Percentiles rank a stretch among this genome's conserved stretches.
Evolutionary conservation across 345 rosid species (phyloP).

Genomic region (Iberis pinnata): DNA sequence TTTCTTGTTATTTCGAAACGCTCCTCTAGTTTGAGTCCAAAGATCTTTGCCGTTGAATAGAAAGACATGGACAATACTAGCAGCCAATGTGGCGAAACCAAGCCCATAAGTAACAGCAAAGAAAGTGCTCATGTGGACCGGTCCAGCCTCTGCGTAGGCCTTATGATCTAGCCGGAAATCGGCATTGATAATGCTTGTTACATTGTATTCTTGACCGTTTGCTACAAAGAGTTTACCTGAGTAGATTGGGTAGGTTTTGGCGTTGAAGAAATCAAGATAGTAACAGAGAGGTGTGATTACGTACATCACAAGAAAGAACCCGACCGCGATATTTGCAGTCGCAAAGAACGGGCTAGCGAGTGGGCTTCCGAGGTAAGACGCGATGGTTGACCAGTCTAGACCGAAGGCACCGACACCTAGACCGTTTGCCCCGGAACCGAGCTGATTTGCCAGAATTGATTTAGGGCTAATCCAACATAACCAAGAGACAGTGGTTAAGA

Average conservation of each 20-base stretch:
- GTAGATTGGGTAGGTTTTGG: slow-evolving; percentile 63
- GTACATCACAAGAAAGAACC: slow-evolving; percentile 63
- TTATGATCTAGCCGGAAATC: slow-evolving; percentile 50
- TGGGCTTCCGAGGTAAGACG: slow-evolving; percentile 71
- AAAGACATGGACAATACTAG: slow-evolving; percentile 59
- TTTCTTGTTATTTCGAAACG: slow-evolving; percentile 36
- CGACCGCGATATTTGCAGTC: slow-evolving; percentile 59
- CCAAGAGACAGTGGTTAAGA: slow-evolving; percentile 61
- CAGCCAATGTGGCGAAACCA: slow-evolving; percentile 69
- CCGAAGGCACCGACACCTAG: slow-evolving; percentile 67
- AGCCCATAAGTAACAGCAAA: slow-evolving; percentile 75
- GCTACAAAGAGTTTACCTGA: slow-evolving; percentile 42
- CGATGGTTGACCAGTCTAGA: slow-evolving; percentile 66
- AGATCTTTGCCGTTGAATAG: slow-evolving; percentile 66
- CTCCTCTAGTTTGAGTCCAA: slow-evolving; percentile 49
- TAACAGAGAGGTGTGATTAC: slow-evolving; percentile 62
- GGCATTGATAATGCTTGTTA: slow-evolving; percentile 39
- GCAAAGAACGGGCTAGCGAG: slow-evolving; percentile 88
- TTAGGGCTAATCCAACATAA: slow-evolving; percentile 71
- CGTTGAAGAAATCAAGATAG: slow-evolving; percentile 53
- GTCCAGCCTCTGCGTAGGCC: slow-evolving; percentile 45
- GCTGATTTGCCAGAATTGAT: slow-evolving; percentile 55
- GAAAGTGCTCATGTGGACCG: slow-evolving; percentile 59
- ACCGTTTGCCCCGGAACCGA: slow-evolving; percentile 66
- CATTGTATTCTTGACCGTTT: slow-evolving; percentile 42